phyloP scores from a whole-genome alignment of 768 basidiomycete genomes.

The Mycena alexandri region DNA sequence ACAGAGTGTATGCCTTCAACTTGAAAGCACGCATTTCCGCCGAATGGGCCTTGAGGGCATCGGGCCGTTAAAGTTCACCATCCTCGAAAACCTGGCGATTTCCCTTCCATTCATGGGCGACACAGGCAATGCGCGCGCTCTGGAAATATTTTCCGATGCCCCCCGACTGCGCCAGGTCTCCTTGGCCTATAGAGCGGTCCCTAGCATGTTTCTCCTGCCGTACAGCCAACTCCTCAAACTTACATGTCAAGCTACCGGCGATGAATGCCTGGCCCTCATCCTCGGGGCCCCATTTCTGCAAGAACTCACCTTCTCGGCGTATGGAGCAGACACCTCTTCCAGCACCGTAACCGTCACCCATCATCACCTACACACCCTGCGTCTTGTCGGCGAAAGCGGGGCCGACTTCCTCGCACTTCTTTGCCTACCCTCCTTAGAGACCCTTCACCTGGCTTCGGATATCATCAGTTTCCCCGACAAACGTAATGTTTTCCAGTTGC shows the following conservation, averaged over 20 bases:
- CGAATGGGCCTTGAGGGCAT: not conserved
- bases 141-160: conserved; percentile 3
- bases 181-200: not conserved
- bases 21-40: not conserved
- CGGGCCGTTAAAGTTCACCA: conserved; percentile 1
- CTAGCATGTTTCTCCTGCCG: not conserved
- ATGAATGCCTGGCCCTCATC: conserved; percentile 3
- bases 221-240: not conserved
- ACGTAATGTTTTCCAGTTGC: not conserved
- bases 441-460: not conserved
- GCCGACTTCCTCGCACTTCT: not conserved
- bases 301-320: not conserved
- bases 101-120: not conserved
- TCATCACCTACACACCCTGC: conserved; percentile 3
- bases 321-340: not conserved
- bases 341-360: not conserved
- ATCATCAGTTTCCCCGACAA: not conserved
- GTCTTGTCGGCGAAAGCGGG: not conserved
- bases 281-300: not conserved
- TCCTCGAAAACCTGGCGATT: conserved; percentile 1
- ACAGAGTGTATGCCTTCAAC: not conserved
- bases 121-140: not conserved
- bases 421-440: not conserved
- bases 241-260: not conserved
- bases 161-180: conserved; percentile 4